Percentiles rank a stretch among this genome's conserved stretches.
phyloP scores from a whole-genome alignment of 331 rosid species.

The Pyrus hybrid region DNA sequence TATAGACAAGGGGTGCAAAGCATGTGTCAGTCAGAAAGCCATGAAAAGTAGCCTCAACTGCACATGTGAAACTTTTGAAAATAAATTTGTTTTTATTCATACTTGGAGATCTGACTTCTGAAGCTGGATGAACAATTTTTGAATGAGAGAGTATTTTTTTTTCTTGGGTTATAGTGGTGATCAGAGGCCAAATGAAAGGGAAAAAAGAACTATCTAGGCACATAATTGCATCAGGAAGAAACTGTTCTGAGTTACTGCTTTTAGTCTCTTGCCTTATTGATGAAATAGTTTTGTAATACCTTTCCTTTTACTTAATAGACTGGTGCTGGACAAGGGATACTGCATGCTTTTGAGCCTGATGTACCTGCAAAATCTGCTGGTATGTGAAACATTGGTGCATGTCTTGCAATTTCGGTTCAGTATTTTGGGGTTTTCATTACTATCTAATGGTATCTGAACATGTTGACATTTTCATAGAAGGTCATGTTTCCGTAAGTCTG shows the following conservation, averaged over 20 bases:
- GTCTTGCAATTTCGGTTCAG: neutral
- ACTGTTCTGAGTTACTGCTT: neutral
- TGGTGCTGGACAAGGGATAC: conserved; percentile 34
- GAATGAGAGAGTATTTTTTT: neutral
- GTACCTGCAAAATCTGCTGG: conserved; percentile 41
- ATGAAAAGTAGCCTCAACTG: neutral
- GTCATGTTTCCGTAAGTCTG: neutral
- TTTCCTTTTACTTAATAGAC: conserved; percentile 34
- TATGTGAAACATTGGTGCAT: conserved; percentile 29
- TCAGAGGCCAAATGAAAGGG: neutral
- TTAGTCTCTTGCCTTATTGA: neutral
- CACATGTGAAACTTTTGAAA: neutral
- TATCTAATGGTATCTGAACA: neutral
- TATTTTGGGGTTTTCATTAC: neutral
- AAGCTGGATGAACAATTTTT: neutral
- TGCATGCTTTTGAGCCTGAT: conserved; percentile 59
- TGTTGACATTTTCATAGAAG: neutral
- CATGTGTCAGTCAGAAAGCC: neutral
- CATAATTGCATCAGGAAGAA: neutral
- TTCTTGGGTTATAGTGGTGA: neutral
- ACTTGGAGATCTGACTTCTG: neutral
- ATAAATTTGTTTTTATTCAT: neutral
- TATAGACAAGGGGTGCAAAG: too few species aligned
- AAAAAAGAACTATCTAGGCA: neutral
- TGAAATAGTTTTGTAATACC: conserved; percentile 15